Conservation (phyloP, 2,329 filamentous ascomycete species). For the Ophiostoma himal-ulmi region DNA sequence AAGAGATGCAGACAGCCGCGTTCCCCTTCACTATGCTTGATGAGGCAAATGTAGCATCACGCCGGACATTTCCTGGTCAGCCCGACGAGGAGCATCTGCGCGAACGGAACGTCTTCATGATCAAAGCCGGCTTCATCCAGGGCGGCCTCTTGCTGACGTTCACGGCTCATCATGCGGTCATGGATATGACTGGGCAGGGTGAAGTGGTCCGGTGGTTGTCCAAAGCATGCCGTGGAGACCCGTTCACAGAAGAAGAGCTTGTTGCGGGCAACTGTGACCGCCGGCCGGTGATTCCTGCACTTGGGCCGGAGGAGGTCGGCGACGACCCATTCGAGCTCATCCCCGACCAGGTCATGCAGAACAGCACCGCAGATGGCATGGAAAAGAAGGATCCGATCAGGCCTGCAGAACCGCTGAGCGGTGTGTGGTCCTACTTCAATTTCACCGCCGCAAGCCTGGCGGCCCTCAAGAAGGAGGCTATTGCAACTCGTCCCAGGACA, state of each 20-base stretch:
- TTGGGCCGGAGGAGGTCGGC: not conserved
- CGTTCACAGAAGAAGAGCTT: not conserved
- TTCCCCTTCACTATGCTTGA: not conserved
- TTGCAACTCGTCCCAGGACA: not conserved
- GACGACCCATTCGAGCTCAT: not conserved
- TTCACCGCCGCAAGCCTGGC: not conserved
- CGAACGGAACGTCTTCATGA: slow-evolving; percentile 39
- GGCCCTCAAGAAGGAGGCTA: not conserved
- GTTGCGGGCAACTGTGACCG: not conserved
- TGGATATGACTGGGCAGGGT: slow-evolving; percentile 28
- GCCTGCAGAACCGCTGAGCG: not conserved
- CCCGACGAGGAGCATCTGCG: slow-evolving; percentile 25
- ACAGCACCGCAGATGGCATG: too few species aligned
- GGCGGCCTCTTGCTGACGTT: slow-evolving; percentile 27
- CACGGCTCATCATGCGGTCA: slow-evolving; percentile 25
- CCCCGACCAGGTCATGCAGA: not conserved
- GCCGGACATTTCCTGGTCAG: not conserved
- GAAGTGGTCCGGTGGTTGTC: slow-evolving; percentile 36
- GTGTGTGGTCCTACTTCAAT: not conserved
- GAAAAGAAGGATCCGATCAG: not conserved
- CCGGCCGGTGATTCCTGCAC: not conserved
- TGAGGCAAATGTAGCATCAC: not conserved
- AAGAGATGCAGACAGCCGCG: not conserved
- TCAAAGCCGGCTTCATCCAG: slow-evolving; percentile 27
- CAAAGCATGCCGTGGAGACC: slow-evolving; percentile 37